Percentiles rank a stretch among this genome's conserved stretches.
These are phyloP conservation scores for Wickerhamiella musiphila DNA, from an alignment of 805 yeast species.

Conservation along the genomic window DNA sequence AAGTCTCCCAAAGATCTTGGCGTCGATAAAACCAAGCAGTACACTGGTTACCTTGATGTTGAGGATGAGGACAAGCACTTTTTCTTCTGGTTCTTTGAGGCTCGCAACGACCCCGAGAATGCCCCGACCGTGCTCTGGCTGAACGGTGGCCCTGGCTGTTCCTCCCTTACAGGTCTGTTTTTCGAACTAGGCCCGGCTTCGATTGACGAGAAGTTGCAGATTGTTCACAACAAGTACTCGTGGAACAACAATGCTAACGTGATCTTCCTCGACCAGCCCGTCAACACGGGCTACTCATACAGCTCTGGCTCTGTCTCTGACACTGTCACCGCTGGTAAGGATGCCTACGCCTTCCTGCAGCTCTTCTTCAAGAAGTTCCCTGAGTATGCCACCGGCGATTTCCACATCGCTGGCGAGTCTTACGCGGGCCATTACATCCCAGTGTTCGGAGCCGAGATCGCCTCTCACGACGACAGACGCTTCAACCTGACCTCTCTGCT, in stretches of 20 bases:
- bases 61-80: constrained; percentile 72
- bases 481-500: constrained; percentile 59
- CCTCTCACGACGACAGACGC: constrained; percentile 41
- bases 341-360: constrained; percentile 62
- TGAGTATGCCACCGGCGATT: constrained; percentile 34
- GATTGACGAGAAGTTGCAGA: constrained; percentile 40
- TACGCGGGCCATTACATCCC: constrained; percentile 89
- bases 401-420: constrained; percentile 83
- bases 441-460: constrained; percentile 67
- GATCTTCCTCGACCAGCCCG: constrained; percentile 78
- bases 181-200: constrained; percentile 76
- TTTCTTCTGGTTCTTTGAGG: constrained; percentile 72
- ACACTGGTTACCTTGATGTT: constrained; percentile 72
- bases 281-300: constrained; percentile 65
- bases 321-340: constrained; percentile 71
- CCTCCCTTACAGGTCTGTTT: constrained; percentile 71
- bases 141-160: constrained; percentile 93
- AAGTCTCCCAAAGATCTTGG: constrained; percentile 54
- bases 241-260: constrained; percentile 80
- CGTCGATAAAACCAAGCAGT: constrained; percentile 66
- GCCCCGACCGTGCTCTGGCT: constrained; percentile 81
- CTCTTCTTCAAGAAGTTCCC: constrained; percentile 63
- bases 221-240: constrained; percentile 53
- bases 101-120: constrained; percentile 69
- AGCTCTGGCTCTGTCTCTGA: constrained; percentile 45